phyloP scores from a whole-genome alignment of 2,329 filamentous ascomycete genomes.

The Didymella arachidicola region DNA sequence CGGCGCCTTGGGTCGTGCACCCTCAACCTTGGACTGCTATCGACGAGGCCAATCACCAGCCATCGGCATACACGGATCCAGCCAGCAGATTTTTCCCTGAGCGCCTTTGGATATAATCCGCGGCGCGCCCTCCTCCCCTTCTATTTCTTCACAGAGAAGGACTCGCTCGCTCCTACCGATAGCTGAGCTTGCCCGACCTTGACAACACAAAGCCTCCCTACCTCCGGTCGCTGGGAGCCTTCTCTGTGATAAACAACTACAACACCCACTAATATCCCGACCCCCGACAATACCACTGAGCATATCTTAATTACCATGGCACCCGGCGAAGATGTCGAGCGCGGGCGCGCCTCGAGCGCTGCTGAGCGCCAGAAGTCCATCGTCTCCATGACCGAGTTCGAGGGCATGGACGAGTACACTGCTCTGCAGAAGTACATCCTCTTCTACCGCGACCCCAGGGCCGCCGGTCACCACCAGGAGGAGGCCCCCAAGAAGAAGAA shows the following conservation, averaged over 20 bases:
- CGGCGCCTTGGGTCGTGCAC: constrained; percentile 21
- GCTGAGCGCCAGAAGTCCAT: constrained; percentile 48
- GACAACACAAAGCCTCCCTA: constrained; percentile 26
- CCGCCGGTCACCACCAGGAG: constrained; percentile 53
- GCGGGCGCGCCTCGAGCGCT: constrained; percentile 40
- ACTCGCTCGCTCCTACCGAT: constrained; percentile 39
- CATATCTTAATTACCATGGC: constrained; percentile 37
- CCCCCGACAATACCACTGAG: constrained; percentile 24
- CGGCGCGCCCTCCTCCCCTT: constrained; percentile 27
- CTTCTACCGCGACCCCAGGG: constrained; percentile 68
- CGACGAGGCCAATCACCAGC: constrained; percentile 24
- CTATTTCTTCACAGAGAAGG: constrained; percentile 39
- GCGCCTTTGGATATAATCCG: constrained; percentile 35
- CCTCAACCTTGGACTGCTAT: constrained; percentile 25
- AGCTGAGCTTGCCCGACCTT: constrained; percentile 40
- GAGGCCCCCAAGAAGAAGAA: constrained; percentile 61
- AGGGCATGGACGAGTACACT: constrained; percentile 68
- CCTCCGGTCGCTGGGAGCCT: constrained; percentile 38
- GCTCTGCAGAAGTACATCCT: constrained; percentile 73
- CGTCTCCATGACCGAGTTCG: constrained; percentile 47
- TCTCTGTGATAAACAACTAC: constrained; percentile 36
- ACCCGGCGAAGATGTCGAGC: constrained; percentile 47
- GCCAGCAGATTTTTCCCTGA: constrained; percentile 41
- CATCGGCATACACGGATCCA: constrained; percentile 26
- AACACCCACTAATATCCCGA: constrained; percentile 26